Evolutionary conservation across 2,329 filamentous ascomycete genomes (phyloP).

Genomic region (Aspergillus sp.): DNA sequence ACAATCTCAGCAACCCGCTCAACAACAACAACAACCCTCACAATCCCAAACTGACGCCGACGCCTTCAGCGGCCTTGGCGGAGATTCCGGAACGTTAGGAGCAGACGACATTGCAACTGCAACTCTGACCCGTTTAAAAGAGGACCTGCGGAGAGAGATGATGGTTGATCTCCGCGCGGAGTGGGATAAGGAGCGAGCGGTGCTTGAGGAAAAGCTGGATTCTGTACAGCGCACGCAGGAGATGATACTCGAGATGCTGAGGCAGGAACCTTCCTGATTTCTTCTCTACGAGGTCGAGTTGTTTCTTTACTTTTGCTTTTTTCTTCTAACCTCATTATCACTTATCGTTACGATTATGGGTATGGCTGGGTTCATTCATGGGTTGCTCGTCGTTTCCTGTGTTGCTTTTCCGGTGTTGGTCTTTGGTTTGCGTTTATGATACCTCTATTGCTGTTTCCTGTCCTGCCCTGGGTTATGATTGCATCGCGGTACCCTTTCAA

Average conservation of each 20-base stretch:
- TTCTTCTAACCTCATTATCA: not conserved
- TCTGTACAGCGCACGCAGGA: conserved; percentile 46
- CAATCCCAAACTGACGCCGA: not conserved
- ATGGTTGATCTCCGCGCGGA: conserved; percentile 38
- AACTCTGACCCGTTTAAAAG: conserved; percentile 33
- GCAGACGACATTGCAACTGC: not conserved
- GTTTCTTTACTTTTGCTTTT: conserved; percentile 17
- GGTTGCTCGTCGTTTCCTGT: no score
- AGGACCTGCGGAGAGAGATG: conserved; percentile 41
- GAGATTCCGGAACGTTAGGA: not conserved
- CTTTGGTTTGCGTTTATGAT: conserved; percentile 12
- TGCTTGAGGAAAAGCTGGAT: conserved; percentile 42
- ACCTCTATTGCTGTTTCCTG: conserved; percentile 9
- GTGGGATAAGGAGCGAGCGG: conserved; percentile 37
- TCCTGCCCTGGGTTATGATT: no score
- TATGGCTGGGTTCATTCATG: no score
- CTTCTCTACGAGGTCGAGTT: not conserved
- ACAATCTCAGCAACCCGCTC: conserved; percentile 4
- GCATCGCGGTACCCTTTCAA: no score
- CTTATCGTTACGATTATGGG: no score
- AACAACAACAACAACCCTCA: not conserved
- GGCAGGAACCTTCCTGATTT: conserved; percentile 38
- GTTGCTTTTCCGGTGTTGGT: not conserved
- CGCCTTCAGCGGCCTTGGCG: not conserved
- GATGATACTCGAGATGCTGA: conserved; percentile 47